Base-by-base conservation (phyloP, 2,329 filamentous ascomycete species). In the Shiraia sp. region DNA sequence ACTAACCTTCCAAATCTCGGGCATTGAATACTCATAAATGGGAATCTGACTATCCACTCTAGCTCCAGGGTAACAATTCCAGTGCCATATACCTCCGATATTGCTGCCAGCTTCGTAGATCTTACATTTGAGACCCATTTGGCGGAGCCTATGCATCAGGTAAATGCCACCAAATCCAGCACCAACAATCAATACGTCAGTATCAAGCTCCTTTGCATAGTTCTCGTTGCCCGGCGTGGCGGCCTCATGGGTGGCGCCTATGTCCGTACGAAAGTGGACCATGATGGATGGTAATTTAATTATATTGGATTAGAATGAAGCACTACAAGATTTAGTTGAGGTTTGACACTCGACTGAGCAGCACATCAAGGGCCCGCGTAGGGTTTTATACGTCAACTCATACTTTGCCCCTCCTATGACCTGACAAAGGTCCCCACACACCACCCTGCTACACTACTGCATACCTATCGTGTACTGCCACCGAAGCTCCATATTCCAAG, bases 21-120 rank as follows among this genome's bases (percentile, higher is more conserved):
- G 69, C 25, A 77, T 66, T 14, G 71, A 73, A 41, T 75, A 71
- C 42, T 75, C 72, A 45, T 78, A 78, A 14, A 75, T 69, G 0
- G 75, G 75, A 1, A 71, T 63, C 49, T 73, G 69, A 0, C 69
- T 72, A 42, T 77, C 75, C 4, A 77, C 75, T 25, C 73, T 64
- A 6, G 75, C 75, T 3, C 75, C 66, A 3, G 70, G 70, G 36
- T 74, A 74, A 36, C 70, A 66, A 32, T 74, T 74, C 71, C 71
- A 73, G 43, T 71, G 65, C 70, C 70, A 73, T n/a, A 71, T 70
- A 3, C 72, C 72, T 10, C 72, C 72, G 8, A 74, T 61, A 13
- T 70, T 65, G 29, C 61, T 58, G 12, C 70, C 70, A 32, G 70
- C 70, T 45, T 72, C 66, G 34, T 63, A 68, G 13, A 72, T 71